Base-by-base conservation (phyloP, 805 yeast genomes). In the Nematodospora valgi region DNA sequence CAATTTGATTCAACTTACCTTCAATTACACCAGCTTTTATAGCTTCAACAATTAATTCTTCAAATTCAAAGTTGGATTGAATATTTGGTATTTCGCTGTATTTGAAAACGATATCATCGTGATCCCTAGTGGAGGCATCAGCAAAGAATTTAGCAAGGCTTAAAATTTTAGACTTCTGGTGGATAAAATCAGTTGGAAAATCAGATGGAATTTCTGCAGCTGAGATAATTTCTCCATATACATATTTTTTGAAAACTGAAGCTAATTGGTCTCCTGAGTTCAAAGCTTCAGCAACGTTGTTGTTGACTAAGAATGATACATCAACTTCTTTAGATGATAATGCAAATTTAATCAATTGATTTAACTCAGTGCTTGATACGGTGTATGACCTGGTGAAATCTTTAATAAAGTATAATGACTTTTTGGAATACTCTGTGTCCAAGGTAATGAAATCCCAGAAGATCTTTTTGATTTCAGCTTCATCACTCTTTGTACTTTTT, bases 1-100 rank as follows among this genome's bases (percentile, higher is more conserved):
- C 63, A 28, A 66, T 55, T 51, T 68, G 73, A 49, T 67, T 64
- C 45, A 68, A 58, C 46, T 65, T 67, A 35, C 72, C 73, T 51
- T 67, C 71, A 34, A 68, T 48, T 33, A 68, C 64, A 28, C 66
- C 68, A n/a, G 64, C 54, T 47, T 64, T 65, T 43, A 68, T 66
- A 24, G 70, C 56, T 44, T 62, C 63, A 26, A 68, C 59, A 43
- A 68, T 51, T 39, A 67, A 54, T 29, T 56, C 49, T 48, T 68
- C 73, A 30, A 67, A 58, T 32, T 63, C 68, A 23, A 48, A 40
- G 11, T 59, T 37, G 7, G 60, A 47, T 3, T 55, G 41, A 10
- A 53, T 52, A 21, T 46, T 39, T 20, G 71, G 67, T 27, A 68
- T 54, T 30, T 67, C 71, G 30, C 43, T 46, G 49, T 64, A 66